Evolutionary conservation across 2,329 filamentous ascomycete species (phyloP), one percentile per base, ranked within the genome.

Genomic region (Purpureocillium lavendulum): DNA sequence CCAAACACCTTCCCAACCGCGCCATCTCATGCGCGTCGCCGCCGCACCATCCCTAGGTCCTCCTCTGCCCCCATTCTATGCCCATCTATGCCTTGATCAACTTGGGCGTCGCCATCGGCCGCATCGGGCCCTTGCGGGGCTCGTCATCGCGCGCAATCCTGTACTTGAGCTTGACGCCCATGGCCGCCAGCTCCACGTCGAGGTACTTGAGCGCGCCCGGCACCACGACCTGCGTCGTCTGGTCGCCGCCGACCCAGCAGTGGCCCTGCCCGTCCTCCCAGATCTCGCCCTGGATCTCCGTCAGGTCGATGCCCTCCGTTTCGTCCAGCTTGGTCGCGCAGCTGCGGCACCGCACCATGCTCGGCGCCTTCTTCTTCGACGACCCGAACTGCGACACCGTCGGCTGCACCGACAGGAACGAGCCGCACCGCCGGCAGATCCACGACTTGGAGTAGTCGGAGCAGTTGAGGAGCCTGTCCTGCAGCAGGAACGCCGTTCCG

Each of bases 111-210:
- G 49, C 49, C 55, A 61, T 62, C 43, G 60, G 68, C 49, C 60
- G 58, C 57, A 75, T 55, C 3, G 64, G 63, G 2, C 73, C 70
- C 57, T 71, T 75, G 36, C 73, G 66, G 40, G 73, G 68, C 50
- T 69, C 73, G 50, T 97, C 84, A 60, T 83, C 82, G 59, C 64
- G 66, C 49, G 72, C 70, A 32, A 79, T 62, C 40, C 67, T 66
- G 52, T 95, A 97, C 71, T 87, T 95, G 66, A 98, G 77, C 66
- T 88, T 84, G 39, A 98, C 82, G 39, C 92, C 92, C 92, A 98
- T 98, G 40, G 88, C 88, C 29, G 89, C 87, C 52, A 98, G 68
- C 65, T 98, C 92, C 15, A 95, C 89, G 64, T 98, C 92, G 49
- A 98, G 66, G 67, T 84, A 97, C 65, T 86, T 87, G 60, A 98